Base-by-base conservation (phyloP, 225 moss, liverwort and hornwort genomes). In the Polytrichum commune region DNA sequence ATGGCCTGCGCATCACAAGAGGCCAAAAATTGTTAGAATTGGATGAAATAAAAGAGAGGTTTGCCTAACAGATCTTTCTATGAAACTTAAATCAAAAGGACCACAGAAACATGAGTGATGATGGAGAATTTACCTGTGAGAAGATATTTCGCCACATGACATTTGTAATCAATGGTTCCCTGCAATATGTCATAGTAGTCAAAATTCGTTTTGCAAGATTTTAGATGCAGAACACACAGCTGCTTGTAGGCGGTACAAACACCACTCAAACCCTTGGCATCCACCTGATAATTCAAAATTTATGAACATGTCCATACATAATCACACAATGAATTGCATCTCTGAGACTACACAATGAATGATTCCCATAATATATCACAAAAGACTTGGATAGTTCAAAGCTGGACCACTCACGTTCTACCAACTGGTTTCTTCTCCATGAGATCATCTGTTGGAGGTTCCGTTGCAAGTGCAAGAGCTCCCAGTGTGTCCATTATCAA, bases 401-500 rank as follows among this genome's bases (percentile, higher is more conserved):
- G 46, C 46, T 46, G 16, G 6, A 38, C 3, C 22, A 68, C 80
- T 78, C 74, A 87, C 87, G 67, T 81, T 81, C 87, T 77, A 53
- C 87, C 87, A 23, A 96, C 93, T 24, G 96, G 96, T 0, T 26
- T 73, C 74, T 79, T 79, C 30, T 82, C 81, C 96, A 96, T 90
- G n/a, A 96, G 86, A 56, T 96, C 96, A 75, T 96, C 96, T 16
- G 96, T 96, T 3, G 96, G 96, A 62, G 87, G 75, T 79, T 96
- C 96, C 54, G 96, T 96, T 32, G 96, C 96, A 67, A 96, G 90
- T 35, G 96, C 96, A 75, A 96, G 93, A 57, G 96, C 96, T 81
- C 96, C 96, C 8, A 96, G 78, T 19, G 93, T 96, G 69, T 96
- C 96, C 96, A 96, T 96, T 54, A 96, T 96, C 77, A 96, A 79